These are phyloP conservation scores for Phalaenopsis hybrid DNA, from an alignment of 116 monocot genomes.

Conservation along the genomic window DNA sequence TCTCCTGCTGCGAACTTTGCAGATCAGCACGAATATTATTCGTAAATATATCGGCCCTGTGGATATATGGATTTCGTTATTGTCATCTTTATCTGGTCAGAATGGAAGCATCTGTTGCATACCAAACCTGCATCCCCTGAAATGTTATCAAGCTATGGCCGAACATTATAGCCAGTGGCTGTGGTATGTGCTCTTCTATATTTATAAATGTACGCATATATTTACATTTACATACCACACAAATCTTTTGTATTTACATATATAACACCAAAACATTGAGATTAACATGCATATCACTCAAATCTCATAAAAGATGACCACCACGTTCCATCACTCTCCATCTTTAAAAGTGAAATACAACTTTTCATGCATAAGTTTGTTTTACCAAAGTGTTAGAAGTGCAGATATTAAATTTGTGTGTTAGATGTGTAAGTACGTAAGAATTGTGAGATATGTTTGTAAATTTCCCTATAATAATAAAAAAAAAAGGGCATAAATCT, in stretches of 20 bases:
- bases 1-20: not conserved
- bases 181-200: conserved; percentile 42
- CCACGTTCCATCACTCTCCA: too few relatives aligned
- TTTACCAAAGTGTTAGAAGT: too few relatives aligned
- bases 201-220: not conserved
- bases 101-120: conserved; percentile 28
- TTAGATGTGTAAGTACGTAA: too few relatives aligned
- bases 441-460: too few relatives aligned
- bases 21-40: conserved; percentile 58
- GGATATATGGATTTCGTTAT: conserved; percentile 65
- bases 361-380: too few relatives aligned
- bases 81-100: conserved; percentile 9
- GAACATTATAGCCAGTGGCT: conserved; percentile 85
- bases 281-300: not conserved
- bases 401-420: too few relatives aligned
- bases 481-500: not conserved
- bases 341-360: too few relatives aligned
- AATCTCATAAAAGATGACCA: not conserved
- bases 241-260: not conserved
- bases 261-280: not conserved
- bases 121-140: conserved; percentile 38
- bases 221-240: not conserved
- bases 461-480: too few relatives aligned
- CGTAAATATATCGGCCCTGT: conserved; percentile 84
- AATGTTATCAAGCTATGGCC: conserved; percentile 72